Evolutionary conservation across 2,329 filamentous ascomycete genomes (phyloP), one percentile per base, ranked within the genome.

Genomic region (Diaporthe caulivora): DNA sequence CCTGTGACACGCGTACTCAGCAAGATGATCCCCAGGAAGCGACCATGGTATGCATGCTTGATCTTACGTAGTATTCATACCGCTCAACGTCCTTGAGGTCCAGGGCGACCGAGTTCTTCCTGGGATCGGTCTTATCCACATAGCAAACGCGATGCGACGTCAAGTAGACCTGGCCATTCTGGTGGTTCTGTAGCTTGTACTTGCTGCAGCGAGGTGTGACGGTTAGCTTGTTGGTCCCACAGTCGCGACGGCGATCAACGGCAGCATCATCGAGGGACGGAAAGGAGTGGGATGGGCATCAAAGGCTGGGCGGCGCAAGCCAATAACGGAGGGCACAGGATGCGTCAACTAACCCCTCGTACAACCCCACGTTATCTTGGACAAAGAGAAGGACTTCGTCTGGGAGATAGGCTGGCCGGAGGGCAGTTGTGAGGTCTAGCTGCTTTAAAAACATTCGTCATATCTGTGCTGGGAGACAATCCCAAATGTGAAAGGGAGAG

Each of bases 91-190:
- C 94, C 81, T 95, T 97, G 71, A 99, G 85, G 77, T 98, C 94
- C 70, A 99, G 88, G 21, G 94, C 93, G 42, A 95, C 90, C 0
- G 95, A 98, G 82, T 94, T 91, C 80, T 93, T 93, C 76, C 96
- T 90, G 21, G 97, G 95, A 76, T 98, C 93, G 42, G 91, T 89
- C 79, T 95, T 93, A 80, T 98, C 95, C 76, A 99, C 94, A 81
- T 98, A 99, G 86, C 96, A 99, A 75, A 95, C 92, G 70, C 97
- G 93, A 83, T 98, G 96, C 11, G 97, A 98, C 24, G 97, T 99
- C 83, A 99, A 84, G 82, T 99, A 99, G 71, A 97, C 95, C 85
- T 98, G 95, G 68, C 97, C 97, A 85, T 98, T 95, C 82, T 99
- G 97, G 77, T 97, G 95, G 80, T 95, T 92, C 47, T 94, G 93